A percentile compares a stretch with the other conserved stretches of the same genome.
phyloP scores from a whole-genome alignment of 225 moss, liverwort and hornwort genomes.

The Marchantia polymorpha region DNA sequence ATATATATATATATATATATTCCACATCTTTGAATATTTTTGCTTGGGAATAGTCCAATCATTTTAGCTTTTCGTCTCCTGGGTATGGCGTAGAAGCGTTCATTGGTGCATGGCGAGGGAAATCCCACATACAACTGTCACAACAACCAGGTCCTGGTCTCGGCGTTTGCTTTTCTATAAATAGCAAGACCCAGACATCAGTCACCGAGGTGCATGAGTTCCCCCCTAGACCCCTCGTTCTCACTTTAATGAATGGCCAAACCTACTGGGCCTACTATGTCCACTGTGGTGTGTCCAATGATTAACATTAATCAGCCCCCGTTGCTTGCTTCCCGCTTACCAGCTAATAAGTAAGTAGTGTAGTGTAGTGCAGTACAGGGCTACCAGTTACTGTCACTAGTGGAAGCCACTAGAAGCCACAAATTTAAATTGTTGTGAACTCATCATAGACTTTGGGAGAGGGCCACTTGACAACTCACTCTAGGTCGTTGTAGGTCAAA shows the following conservation, averaged over 20 bases:
- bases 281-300: background rate
- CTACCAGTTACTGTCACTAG: background rate
- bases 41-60: too few species aligned
- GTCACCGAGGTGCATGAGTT: background rate
- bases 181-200: background rate
- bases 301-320: background rate
- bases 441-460: background rate
- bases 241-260: background rate
- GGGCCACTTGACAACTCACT: background rate
- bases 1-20: too few species aligned
- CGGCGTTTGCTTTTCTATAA: too few species aligned
- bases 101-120: too few species aligned
- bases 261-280: background rate
- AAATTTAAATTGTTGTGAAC: background rate
- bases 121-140: too few species aligned
- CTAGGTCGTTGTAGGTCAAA: background rate
- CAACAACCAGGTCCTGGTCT: too few species aligned
- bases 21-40: too few species aligned
- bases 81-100: too few species aligned
- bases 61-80: too few species aligned
- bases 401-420: background rate
- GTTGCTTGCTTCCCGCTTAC: background rate
- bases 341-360: background rate
- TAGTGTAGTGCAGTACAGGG: background rate
- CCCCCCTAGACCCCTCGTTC: constrained; percentile 5